phyloP scores from a whole-genome alignment of 352 stramenopile species.

The Phytopythium ostracodes region DNA sequence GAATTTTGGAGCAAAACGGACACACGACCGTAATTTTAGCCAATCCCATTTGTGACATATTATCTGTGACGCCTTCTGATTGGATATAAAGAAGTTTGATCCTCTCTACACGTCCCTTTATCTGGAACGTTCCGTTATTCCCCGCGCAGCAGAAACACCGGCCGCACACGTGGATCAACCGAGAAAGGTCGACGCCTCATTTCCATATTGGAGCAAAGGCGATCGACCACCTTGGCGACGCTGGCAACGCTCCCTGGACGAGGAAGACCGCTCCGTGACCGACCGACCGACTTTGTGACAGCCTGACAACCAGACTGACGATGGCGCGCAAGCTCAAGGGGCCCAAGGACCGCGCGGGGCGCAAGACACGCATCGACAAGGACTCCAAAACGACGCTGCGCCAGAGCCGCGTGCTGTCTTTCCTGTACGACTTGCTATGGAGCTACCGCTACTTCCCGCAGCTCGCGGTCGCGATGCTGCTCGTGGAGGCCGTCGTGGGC shows the following conservation, averaged over 20 bases:
- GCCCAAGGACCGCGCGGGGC: constrained; percentile 19
- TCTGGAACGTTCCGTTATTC: constrained; percentile 6
- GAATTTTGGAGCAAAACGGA: neutral
- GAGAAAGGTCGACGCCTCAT: neutral
- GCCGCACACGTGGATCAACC: constrained; percentile 3
- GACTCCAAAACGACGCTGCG: constrained; percentile 76
- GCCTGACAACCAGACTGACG: neutral
- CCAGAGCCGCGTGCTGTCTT: constrained; percentile 62
- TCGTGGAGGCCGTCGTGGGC: constrained; percentile 52
- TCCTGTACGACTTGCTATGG: constrained; percentile 84
- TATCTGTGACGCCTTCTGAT: neutral
- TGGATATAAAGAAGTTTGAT: neutral
- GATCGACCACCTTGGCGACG: neutral
- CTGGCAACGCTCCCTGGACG: neutral
- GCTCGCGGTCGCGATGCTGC: constrained; percentile 48
- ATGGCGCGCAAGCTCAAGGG: constrained; percentile 29
- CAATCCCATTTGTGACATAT: neutral
- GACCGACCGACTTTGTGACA: neutral
- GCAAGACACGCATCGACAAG: constrained; percentile 81
- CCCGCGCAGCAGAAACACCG: neutral
- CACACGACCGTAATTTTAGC: neutral
- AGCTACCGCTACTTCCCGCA: constrained; percentile 84
- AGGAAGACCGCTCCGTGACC: neutral
- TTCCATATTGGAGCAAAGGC: neutral
- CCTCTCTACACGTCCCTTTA: neutral